These are phyloP conservation scores for thale cress (Arabidopsis thaliana) DNA, from an alignment of 345 rosid species.

Conservation along the genomic window DNA sequence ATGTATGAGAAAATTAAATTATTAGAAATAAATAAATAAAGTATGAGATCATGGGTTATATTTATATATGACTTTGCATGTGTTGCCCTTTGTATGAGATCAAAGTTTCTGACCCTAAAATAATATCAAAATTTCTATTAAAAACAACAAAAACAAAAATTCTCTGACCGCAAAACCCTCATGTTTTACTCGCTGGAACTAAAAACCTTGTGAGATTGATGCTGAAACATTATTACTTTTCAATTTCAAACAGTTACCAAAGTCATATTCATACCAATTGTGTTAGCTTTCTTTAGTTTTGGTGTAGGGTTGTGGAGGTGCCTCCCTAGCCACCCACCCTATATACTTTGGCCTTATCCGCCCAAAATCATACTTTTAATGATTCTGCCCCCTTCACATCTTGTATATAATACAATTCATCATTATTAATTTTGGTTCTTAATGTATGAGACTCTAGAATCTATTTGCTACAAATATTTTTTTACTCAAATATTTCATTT, in stretches of 20 bases:
- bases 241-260: background rate
- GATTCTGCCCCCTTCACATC: conserved; percentile 35
- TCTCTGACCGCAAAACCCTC: too few relatives aligned
- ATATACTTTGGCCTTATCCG: conserved; percentile 35
- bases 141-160: too few relatives aligned
- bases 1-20: too few relatives aligned
- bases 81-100: too few relatives aligned
- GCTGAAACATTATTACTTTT: background rate
- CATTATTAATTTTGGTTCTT: background rate
- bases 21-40: too few relatives aligned
- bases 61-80: too few relatives aligned
- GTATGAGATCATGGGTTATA: too few relatives aligned
- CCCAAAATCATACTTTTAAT: conserved; percentile 29
- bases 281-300: background rate
- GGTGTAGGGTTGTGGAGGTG: conserved; percentile 30
- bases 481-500: background rate
- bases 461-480: conserved; percentile 7
- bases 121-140: too few relatives aligned
- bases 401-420: conserved; percentile 7
- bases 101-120: too few relatives aligned
- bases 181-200: too few relatives aligned
- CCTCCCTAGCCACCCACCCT: conserved; percentile 44
- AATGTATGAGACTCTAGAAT: background rate
- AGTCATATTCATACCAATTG: background rate
- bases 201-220: background rate